A percentile compares a stretch with the other conserved stretches of the same genome.
Conservation (phyloP, 306 rosid genomes). For the Vicia sativa region DNA sequence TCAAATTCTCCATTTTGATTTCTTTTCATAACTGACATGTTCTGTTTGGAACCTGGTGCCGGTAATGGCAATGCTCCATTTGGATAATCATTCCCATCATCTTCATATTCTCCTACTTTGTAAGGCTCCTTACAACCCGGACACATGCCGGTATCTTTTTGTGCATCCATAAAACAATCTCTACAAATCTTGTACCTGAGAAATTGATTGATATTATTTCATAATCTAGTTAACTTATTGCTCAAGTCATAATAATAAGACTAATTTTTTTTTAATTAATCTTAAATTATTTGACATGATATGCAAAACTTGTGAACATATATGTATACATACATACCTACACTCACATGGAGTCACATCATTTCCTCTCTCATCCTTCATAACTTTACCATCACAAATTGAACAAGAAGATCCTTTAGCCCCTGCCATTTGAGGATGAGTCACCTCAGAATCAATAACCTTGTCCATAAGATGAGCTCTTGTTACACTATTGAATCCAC, state of each 20-base stretch:
- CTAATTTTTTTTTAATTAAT: background rate
- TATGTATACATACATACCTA: constrained; percentile 55
- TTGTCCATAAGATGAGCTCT: constrained; percentile 93
- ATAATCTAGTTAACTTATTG: background rate
- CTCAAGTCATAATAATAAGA: background rate
- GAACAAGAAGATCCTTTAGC: constrained; percentile 82
- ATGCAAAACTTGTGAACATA: background rate
- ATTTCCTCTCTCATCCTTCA: constrained; percentile 89
- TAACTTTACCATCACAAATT: constrained; percentile 81
- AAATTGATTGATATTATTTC: constrained; percentile 5
- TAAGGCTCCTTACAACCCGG: constrained; percentile 94
- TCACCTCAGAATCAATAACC: constrained; percentile 85
- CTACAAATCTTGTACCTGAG: constrained; percentile 86
- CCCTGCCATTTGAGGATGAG: constrained; percentile 96
- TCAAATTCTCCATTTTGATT: constrained; percentile 87
- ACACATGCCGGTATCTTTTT: constrained; percentile 63
- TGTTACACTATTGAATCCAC: constrained; percentile 88
- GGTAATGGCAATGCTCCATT: constrained; percentile 57
- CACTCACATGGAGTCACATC: constrained; percentile 87
- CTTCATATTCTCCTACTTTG: constrained; percentile 59
- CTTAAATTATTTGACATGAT: too few species aligned
- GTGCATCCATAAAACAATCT: constrained; percentile 83
- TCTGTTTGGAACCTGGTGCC: constrained; percentile 63
- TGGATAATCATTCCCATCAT: constrained; percentile 47
- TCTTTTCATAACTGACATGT: constrained; percentile 84